Base-by-base conservation (phyloP, 2,329 filamentous ascomycete species). In the Pyrenochaeta sp. region DNA sequence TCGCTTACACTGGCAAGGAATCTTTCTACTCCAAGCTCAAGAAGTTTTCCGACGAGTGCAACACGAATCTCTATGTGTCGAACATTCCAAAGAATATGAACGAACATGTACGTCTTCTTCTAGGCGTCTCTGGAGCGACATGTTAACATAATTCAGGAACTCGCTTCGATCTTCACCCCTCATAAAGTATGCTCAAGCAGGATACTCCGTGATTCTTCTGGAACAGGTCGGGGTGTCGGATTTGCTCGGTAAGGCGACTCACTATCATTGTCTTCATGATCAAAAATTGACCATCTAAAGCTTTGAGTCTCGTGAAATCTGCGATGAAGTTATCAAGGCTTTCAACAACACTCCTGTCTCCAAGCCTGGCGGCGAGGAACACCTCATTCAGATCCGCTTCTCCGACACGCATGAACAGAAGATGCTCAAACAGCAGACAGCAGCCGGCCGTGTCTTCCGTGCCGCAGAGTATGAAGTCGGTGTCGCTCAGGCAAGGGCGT, bases 21-120 rank as follows among this genome's bases (percentile, higher is more conserved):
- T 98, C 94, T 17, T 97, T 98, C 80, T 99, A 99, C 77, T 93
- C 93, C 64, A 92, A 96, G 66, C 90, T 99, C 68, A 98, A 99
- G 83, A 94, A 95, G 40, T 91, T 98, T 71, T 90, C 93, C 50
- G 94, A 99, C 70, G 90, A 90, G 46, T 72, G 78, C 36, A 98
- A 96, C 41, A 98, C 95, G 61, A 99, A 99, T 74, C 85, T 99
- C 60, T 99, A 99, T 77, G 93, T 98, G 59, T 99, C 96, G 23
- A 99, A 98, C 77, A 85, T 99, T 39, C 95, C 95, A 31, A 93
- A 94, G 78, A 87, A 88, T 59, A 87, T 96, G 83, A 96, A 91
- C 46, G 96, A 99, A 81, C 88, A 91, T 66, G 92, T 94, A 77
- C 74, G 89, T 35, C 39, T 3, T 21, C 49, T 15, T 4, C 7